Evolutionary conservation across 1,284 basidiomycete species (phyloP), one percentile per base, ranked within the genome.

Genomic region (Cutaneotrichosporon mucoides): DNA sequence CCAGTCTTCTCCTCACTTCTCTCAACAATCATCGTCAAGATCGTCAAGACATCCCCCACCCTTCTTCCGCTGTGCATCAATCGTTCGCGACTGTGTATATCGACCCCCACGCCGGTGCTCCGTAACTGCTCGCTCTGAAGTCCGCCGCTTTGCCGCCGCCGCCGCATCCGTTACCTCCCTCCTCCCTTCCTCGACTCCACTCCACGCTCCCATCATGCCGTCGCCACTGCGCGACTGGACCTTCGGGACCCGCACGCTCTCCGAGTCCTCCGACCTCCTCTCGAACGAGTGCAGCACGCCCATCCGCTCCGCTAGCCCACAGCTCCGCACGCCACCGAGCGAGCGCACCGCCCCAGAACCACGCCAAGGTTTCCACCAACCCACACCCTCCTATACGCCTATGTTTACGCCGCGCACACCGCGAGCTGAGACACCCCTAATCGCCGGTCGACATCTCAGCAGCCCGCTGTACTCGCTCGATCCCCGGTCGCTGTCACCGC

Each of bases 241-340:
- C 41, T 16, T 15, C 5, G 51, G 42, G 6, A 8, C 53, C 15
- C 36, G 37, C 4, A 16, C n/a, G 16, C 36, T 50, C n/a, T 43
- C 45, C 35, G 60, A 58, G 50, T 42, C 49, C 15, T 55, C 49
- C 13, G 53, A 47, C 11, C 54, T 62, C 15, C 60, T 62, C 40
- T 8, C 42, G 7, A 58, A 62, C 60, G 60, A 62, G 53, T 49
- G 50, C 53, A 52, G 45, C 33, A 56, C 56, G 2, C 56, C 56
- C 33, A 34, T 57, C 37, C 52, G 56, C 3, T 35, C 45, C 6
- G n/a, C 54, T 1, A 35, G 54, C 9, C 59, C 53, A 4, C 41
- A 37, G 15, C 35, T 36, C 5, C 2, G 15, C 53, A 43, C 52
- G 41, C 41, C 52, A 6, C 38, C 49, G 3, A 48, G 7, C 13